Evolutionary conservation across 768 basidiomycete species (phyloP), one percentile per base, ranked within the genome.

Genomic region (Mycena rosella): DNA sequence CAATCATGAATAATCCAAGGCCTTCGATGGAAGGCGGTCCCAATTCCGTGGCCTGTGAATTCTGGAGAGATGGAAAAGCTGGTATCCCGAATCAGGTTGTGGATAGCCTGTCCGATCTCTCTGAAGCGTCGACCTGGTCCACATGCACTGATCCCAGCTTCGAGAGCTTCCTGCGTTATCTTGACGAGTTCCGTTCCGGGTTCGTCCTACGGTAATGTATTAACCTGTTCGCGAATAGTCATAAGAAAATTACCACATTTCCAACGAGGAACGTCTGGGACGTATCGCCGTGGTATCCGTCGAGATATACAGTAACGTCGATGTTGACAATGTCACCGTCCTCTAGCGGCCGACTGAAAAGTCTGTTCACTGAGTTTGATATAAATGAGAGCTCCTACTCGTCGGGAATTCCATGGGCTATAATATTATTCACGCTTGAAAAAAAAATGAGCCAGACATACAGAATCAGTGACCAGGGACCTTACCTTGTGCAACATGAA

Each of bases 351-450:
- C 95, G 93, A 63, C 95, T 96, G 70, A 13, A 17, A 58, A 64
- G 62, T 57, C n/a, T 24, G 58, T 60, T 42, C 63, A 27, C 38
- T 58, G n/a, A 34, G 6, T 52, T n/a, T 48, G 14, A 48, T 18
- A 26, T n/a, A 14, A 44, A 29, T 30, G 20, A 32, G 53, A 44
- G 27, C 48, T 77, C 87, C 71, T 69, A 96, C 95, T 93, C 87
- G 80, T 97, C 95, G 30, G 96, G 96, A 63, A 98, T 96, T 0
- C 96, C 96, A 75, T 98, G 95, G 13, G 86, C 87, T 52, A 96
- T 85, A 36, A 97, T 81, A 71, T 97, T 97, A 74, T 98, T 98
- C 60, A 96, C 83, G 68, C 95, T 96, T 27, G 82, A 11, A 36
- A 87, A 65, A 27, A 85, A 65, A 82, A 84, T 45, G 84, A 67